Evolutionary conservation across 495 filamentous ascomycete species (phyloP), one percentile per base, ranked within the genome.

Genomic region (Cryomyces minteri): DNA sequence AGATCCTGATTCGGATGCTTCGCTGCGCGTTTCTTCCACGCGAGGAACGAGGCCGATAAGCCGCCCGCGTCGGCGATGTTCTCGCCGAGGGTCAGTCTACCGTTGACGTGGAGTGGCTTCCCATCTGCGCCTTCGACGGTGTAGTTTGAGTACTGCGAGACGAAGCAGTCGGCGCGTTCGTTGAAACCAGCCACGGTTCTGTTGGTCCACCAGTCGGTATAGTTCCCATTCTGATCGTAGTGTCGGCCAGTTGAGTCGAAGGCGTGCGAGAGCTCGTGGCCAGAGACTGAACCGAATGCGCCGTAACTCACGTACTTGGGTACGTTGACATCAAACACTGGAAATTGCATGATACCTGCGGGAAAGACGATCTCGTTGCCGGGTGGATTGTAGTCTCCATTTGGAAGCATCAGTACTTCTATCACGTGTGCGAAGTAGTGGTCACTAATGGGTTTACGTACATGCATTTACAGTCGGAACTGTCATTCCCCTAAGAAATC

Each of bases 41-140:
- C 77, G 7, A 68, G 65, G 51, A 73, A 86, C 1, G 77, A 66
- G 2, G 77, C 77, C 30, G 67, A 63, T 14, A 87, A 52, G 5
- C 82, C 81, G 32, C 80, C 81, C 1, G 80, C 79, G 57, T 86
- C 81, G 4, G 80, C 78, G 43, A 85, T 80, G 53, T 84, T 84
- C 64, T 86, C 81, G 14, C 77, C 79, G 4, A 82, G 64, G 0
- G 81, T 85, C 29, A 79, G 60, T 14, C 61, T 61, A 32, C 80
- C 81, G 48, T 82, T 82, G 45, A 83, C 75, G 54, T 83, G 74
- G 1, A 77, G 64, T 5, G 68, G 62, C 49, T 76, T 67, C 31
- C 65, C 71, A 29, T 72, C 63, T 37, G 63, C 63, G 0, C 69
- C 72, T 7, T 67, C 61, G 8, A 82, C 71, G 2, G 72, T 74